Conservation (phyloP, 2,329 filamentous ascomycete genomes). For the Fusarium goolgardi region DNA sequence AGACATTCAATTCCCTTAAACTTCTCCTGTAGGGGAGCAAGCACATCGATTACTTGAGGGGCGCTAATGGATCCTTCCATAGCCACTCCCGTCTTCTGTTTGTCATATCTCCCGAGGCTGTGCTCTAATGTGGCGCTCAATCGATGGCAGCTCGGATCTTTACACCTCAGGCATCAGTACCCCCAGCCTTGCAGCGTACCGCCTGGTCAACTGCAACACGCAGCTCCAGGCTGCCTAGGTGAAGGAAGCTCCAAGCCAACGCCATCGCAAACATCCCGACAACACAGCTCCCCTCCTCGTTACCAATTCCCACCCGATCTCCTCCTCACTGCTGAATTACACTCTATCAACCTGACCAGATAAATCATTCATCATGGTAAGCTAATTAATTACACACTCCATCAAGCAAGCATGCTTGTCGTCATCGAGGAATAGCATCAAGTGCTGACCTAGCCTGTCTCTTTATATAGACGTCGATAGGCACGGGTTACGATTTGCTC, state of each 20-base stretch:
- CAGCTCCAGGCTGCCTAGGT: constrained; percentile 59
- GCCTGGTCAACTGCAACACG: constrained; percentile 49
- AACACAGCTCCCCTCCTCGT: constrained; percentile 31
- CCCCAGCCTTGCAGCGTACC: constrained; percentile 45
- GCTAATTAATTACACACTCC: constrained; percentile 27
- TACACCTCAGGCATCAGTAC: constrained; percentile 49
- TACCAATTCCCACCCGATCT: constrained; percentile 23
- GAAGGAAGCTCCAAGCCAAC: constrained; percentile 53
- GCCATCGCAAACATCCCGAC: constrained; percentile 40
- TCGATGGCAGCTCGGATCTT: constrained; percentile 20
- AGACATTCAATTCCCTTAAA: constrained; percentile 29
- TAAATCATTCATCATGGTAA: constrained; percentile 50
- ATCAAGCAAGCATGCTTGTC: constrained; percentile 31
- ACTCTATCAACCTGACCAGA: constrained; percentile 27
- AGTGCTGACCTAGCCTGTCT: constrained; percentile 41
- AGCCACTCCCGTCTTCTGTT: constrained; percentile 43
- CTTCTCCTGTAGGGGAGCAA: constrained; percentile 34
- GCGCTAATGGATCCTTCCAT: constrained; percentile 8
- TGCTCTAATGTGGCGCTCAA: background rate
- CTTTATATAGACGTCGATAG: constrained; percentile 90
- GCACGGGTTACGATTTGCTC: constrained; percentile 98
- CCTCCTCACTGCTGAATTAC: constrained; percentile 10
- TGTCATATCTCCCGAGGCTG: constrained; percentile 25
- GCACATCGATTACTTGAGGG: constrained; percentile 20
- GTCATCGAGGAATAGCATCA: constrained; percentile 44